Percentiles rank a stretch among this genome's conserved stretches.
Conservation (phyloP, 768 basidiomycete species). For the Albatrellus ellisii region DNA sequence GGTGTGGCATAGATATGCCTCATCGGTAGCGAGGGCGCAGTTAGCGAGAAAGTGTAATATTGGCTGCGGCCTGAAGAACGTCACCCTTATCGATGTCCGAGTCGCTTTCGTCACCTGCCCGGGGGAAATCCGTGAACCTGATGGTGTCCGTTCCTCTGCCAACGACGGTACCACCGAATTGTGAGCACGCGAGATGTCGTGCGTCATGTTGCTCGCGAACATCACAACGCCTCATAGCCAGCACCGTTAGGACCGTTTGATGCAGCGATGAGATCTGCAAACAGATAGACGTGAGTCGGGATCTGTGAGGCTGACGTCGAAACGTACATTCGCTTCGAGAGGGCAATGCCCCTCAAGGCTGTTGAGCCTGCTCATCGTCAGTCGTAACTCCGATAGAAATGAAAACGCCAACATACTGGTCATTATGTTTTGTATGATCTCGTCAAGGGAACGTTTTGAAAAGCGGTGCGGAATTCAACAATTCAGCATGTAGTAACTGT, state of each 20-base stretch:
- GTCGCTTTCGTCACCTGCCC: slow-evolving; percentile 22
- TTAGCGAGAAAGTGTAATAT: slow-evolving; percentile 30
- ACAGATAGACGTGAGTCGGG: slow-evolving; percentile 1
- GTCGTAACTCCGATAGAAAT: background rate
- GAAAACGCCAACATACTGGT: slow-evolving; percentile 38
- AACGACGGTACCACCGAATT: slow-evolving; percentile 48
- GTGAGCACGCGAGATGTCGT: slow-evolving; percentile 35
- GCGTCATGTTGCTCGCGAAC: slow-evolving; percentile 48
- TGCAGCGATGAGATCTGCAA: slow-evolving; percentile 54
- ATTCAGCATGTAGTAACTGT: slow-evolving; percentile 58
- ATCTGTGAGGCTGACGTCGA: background rate
- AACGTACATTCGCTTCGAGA: slow-evolving; percentile 42
- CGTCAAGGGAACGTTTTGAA: slow-evolving; percentile 54
- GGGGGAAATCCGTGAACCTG: slow-evolving; percentile 37
- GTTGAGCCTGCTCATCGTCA: slow-evolving; percentile 32
- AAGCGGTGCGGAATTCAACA: slow-evolving; percentile 44
- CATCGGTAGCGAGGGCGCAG: too few species aligned
- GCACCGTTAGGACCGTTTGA: slow-evolving; percentile 49
- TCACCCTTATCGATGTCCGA: slow-evolving; percentile 18
- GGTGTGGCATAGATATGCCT: slow-evolving; percentile 34
- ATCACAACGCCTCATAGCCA: slow-evolving; percentile 62
- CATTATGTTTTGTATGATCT: slow-evolving; percentile 60
- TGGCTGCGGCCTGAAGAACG: slow-evolving; percentile 8
- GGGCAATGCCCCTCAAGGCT: slow-evolving; percentile 51
- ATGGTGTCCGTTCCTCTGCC: slow-evolving; percentile 47